A percentile compares a stretch with the other conserved stretches of the same genome.
These are phyloP conservation scores for Malus sylvestris DNA, from an alignment of 306 rosid genomes.

Conservation along the genomic window DNA sequence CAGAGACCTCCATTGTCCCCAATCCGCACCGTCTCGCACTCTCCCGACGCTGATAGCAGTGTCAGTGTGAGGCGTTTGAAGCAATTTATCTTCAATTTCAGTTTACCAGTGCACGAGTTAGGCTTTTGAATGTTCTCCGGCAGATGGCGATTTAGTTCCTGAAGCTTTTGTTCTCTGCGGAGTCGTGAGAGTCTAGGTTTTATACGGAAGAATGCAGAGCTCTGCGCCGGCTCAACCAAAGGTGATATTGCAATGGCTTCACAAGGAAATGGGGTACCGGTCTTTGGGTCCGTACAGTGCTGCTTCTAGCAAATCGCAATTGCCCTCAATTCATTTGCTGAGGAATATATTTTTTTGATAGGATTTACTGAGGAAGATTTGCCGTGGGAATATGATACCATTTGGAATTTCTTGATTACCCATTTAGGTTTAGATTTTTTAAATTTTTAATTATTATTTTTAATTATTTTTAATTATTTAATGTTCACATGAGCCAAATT, in stretches of 20 bases:
- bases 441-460: too few relatives aligned
- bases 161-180: background rate
- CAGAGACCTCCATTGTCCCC: background rate
- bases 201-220: constrained; percentile 39
- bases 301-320: constrained; percentile 49
- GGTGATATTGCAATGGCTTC: constrained; percentile 84
- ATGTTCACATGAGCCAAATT: too few relatives aligned
- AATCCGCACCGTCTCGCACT: too few relatives aligned
- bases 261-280: constrained; percentile 91
- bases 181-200: background rate
- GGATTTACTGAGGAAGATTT: constrained; percentile 48
- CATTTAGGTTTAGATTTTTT: too few relatives aligned
- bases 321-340: constrained; percentile 59
- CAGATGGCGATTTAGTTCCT: background rate
- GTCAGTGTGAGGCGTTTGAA: background rate
- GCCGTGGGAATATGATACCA: constrained; percentile 94
- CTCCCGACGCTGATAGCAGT: background rate
- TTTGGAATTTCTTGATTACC: constrained; percentile 72
- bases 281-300: constrained; percentile 52
- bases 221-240: constrained; percentile 68
- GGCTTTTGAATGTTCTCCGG: background rate
- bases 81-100: background rate
- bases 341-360: too few relatives aligned
- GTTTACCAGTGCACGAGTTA: background rate
- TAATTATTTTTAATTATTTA: too few relatives aligned